Percentiles rank a stretch among this genome's conserved stretches.
Conservation (phyloP, 208 protist genomes). For the Acanthamoeba sp. region DNA sequence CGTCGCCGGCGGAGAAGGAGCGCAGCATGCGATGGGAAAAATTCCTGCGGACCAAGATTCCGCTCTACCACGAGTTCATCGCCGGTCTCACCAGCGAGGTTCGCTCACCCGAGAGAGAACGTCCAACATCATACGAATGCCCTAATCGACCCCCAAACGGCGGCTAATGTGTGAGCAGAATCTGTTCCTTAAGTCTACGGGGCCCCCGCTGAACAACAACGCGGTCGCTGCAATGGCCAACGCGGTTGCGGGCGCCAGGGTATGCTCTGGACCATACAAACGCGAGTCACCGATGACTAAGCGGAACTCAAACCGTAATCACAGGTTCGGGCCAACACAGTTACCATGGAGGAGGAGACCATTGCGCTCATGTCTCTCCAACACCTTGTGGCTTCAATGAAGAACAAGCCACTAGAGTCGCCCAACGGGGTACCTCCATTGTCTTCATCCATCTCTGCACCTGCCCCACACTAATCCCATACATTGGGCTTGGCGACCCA, state of each 20-base stretch:
- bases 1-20: slow-evolving; percentile 3
- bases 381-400: background rate
- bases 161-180: background rate
- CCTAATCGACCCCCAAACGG: no score
- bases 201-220: background rate
- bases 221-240: background rate
- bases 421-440: background rate
- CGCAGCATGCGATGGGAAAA: slow-evolving; percentile 32
- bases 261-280: background rate
- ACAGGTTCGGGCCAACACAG: background rate
- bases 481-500: background rate
- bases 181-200: background rate
- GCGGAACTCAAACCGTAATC: no score
- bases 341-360: slow-evolving; percentile 42
- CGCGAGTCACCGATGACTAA: no score
- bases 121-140: no score
- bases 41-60: slow-evolving; percentile 50
- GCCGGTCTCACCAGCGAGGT: slow-evolving; percentile 49
- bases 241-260: background rate
- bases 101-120: no score
- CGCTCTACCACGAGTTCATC: slow-evolving; percentile 54
- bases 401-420: background rate
- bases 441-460: background rate
- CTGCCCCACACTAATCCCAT: background rate
- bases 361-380: background rate